Evolutionary conservation across 2,329 filamentous ascomycete genomes (phyloP).

Genomic region (Ceratocystis albifundus): DNA sequence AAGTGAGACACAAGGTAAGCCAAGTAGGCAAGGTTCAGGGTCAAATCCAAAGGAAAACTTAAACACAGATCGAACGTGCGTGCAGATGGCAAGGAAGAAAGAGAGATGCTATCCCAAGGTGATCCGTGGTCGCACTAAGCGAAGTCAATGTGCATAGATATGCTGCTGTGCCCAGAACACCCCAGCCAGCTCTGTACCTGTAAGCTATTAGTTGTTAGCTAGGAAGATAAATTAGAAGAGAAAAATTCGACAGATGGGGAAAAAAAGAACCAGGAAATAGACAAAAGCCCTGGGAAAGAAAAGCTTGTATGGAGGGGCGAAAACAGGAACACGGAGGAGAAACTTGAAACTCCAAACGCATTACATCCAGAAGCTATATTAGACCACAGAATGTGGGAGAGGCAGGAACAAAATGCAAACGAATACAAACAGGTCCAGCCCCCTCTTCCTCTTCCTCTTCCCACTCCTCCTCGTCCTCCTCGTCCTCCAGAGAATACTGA

Average conservation of each 20-base stretch:
- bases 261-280: not conserved
- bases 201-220: not conserved
- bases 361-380: conserved; percentile 8
- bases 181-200: not conserved
- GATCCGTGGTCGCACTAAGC: conserved; percentile 11
- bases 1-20: not conserved
- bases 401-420: not conserved
- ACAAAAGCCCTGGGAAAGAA: not conserved
- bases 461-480: too few relatives aligned
- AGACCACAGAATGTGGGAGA: not conserved
- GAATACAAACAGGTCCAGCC: too few relatives aligned
- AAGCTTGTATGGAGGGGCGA: not conserved
- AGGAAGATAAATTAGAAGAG: not conserved
- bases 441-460: too few relatives aligned
- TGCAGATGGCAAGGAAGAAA: conserved; percentile 8
- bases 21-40: not conserved
- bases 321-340: conserved; percentile 10
- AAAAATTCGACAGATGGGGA: not conserved
- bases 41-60: not conserved
- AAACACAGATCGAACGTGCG: conserved; percentile 10
- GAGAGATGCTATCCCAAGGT: not conserved
- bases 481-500: not conserved
- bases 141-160: conserved; percentile 6
- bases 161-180: not conserved
- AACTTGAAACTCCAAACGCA: conserved; percentile 9